Percentiles rank a stretch among this genome's conserved stretches.
phyloP scores from a whole-genome alignment of 179 eudicot species.

The Beta macrorhiza region DNA sequence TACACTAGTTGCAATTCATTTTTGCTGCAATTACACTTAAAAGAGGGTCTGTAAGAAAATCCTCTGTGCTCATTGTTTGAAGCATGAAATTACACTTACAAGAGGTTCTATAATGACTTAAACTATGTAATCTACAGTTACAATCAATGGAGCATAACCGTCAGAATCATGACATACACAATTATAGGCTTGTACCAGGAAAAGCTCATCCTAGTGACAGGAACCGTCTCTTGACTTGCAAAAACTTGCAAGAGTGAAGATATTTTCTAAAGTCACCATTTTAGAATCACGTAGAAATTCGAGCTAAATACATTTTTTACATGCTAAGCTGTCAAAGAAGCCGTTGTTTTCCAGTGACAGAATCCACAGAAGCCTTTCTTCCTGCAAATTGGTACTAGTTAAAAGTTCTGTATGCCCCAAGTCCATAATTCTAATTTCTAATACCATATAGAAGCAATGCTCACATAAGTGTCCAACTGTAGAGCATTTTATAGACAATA shows the following conservation, averaged over 20 bases:
- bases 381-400: conserved; percentile 42
- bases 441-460: neutral
- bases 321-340: conserved; percentile 49
- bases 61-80: neutral
- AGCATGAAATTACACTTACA: neutral
- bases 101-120: neutral
- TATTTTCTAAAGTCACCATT: neutral
- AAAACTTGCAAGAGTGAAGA: neutral
- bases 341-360: conserved; percentile 73
- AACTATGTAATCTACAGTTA: neutral
- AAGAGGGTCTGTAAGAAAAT: too few species aligned
- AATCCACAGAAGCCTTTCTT: conserved; percentile 62
- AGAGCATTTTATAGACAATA: neutral
- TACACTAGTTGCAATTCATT: too few species aligned
- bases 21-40: too few species aligned
- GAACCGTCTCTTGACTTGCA: neutral
- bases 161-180: conserved; percentile 2
- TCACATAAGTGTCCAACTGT: neutral
- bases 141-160: neutral
- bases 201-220: neutral
- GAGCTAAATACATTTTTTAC: neutral
- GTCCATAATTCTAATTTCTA: neutral
- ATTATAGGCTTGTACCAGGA: neutral
- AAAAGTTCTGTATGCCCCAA: neutral
- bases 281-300: neutral